A percentile compares a stretch with the other conserved stretches of the same genome.
Evolutionary conservation across 139 green algal genomes (phyloP).

Genomic region (Tetraselmis striata): DNA sequence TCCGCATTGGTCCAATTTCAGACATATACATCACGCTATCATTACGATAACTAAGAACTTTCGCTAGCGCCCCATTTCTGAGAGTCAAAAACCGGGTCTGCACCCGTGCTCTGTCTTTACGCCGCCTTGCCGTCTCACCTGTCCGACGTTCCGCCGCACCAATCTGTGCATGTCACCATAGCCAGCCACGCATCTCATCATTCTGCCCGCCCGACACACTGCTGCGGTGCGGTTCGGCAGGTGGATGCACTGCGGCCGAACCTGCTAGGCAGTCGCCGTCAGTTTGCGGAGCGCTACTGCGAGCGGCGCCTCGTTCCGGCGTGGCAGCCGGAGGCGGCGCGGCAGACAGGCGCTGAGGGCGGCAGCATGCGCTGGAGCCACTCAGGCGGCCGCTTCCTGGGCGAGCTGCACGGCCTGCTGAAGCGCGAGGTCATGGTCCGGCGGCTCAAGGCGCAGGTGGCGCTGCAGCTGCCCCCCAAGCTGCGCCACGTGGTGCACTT

Average conservation of each 20-base stretch:
- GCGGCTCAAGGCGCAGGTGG: constrained; percentile 85
- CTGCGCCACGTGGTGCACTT: constrained; percentile 71
- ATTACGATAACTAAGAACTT: too few relatives aligned
- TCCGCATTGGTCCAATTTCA: too few relatives aligned
- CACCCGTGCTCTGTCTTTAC: too few relatives aligned
- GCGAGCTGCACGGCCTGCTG: constrained; percentile 87
- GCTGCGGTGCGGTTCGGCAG: too few relatives aligned
- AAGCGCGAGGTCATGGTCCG: constrained; percentile 79
- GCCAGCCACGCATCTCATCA: too few relatives aligned
- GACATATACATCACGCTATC: too few relatives aligned
- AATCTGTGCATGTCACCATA: too few relatives aligned
- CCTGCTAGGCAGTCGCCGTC: constrained; percentile 65
- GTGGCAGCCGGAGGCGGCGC: background rate
- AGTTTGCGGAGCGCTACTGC: constrained; percentile 71
- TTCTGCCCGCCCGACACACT: too few relatives aligned
- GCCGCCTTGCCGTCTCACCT: too few relatives aligned
- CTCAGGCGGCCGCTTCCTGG: constrained; percentile 42
- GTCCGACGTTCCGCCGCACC: too few relatives aligned
- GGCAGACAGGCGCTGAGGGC: background rate
- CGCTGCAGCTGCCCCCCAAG: constrained; percentile 83
- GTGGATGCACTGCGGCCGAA: constrained; percentile 69
- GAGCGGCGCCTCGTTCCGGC: constrained; percentile 49
- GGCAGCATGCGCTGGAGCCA: constrained; percentile 38
- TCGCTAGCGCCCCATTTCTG: too few relatives aligned
- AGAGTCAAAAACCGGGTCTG: too few relatives aligned